These are phyloP conservation scores for Starmerella sirachaensis DNA, from an alignment of 805 yeast species.

Conservation along the genomic window DNA sequence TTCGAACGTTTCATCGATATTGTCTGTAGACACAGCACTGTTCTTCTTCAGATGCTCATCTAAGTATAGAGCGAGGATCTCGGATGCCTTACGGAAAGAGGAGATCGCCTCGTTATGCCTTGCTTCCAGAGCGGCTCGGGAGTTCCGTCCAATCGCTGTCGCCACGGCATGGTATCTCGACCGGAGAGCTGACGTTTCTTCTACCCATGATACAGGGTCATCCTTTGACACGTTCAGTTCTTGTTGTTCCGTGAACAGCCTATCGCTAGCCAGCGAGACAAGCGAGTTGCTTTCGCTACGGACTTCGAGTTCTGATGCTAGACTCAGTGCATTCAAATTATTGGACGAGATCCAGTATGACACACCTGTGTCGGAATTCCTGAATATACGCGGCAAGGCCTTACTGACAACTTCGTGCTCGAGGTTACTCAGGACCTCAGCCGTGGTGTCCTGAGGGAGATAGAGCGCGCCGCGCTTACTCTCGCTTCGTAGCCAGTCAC, in stretches of 20 bases:
- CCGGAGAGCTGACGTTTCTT: background rate
- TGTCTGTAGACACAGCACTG: conserved; percentile 45
- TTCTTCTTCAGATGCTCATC: conserved; percentile 70
- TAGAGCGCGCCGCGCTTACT: conserved; percentile 8
- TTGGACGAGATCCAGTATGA: conserved; percentile 14
- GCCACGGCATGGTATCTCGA: conserved; percentile 7
- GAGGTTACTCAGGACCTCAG: conserved; percentile 6
- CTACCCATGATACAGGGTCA: conserved; percentile 1
- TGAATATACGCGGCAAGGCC: conserved; percentile 10
- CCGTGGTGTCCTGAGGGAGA: conserved; percentile 14
- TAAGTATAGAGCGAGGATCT: conserved; percentile 37
- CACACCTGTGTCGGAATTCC: conserved; percentile 11
- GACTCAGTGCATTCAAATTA: conserved; percentile 6
- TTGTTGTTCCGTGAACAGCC: background rate
- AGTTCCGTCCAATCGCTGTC: background rate
- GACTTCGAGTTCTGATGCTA: conserved; percentile 17
- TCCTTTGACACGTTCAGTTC: background rate
- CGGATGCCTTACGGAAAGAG: conserved; percentile 2
- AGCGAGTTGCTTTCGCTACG: conserved; percentile 9
- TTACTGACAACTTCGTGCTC: conserved; percentile 9
- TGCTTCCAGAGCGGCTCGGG: background rate
- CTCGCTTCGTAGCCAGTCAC: conserved; percentile 16
- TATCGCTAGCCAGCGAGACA: conserved; percentile 3
- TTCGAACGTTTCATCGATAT: conserved; percentile 54
- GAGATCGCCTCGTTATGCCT: conserved; percentile 1